Base-by-base conservation (phyloP, 352 stramenopile genomes). In the Globisporangium paroecandrum region DNA sequence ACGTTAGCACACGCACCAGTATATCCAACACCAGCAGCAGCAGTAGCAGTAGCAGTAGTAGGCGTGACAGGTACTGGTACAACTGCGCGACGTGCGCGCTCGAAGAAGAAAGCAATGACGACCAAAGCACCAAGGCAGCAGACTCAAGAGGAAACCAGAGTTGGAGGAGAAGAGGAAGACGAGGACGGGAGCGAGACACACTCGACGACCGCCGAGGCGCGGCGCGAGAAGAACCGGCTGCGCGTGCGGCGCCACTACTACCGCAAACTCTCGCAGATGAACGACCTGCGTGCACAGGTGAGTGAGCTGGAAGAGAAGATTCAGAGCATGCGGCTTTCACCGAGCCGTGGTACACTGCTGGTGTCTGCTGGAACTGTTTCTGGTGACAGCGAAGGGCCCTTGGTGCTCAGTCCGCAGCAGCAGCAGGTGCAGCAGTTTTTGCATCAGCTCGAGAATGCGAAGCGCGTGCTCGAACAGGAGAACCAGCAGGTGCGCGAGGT, bases 211-310 rank as follows among this genome's bases (percentile, higher is more conserved):
- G 58, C 58, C 15, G 66, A 71, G 25, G 47, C 55, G 49, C 66
- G 59, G 1, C 59, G 66, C 6, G 66, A 71, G 55, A 66, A 68
- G 59, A 71, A 71, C 43, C 66, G 66, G 24, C 46, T 71, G 43
- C 66, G 66, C 51, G 66, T 71, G n/a, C 66, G 66, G 27, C 66
- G 66, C 7, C 66, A 71, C 38, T 71, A 71, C 59, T 67, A 71
- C 38, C 66, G 66, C 49, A 71, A 71, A 15, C 53, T 67, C 20
- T 53, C 55, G 54, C 66, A 67, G 25, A 71, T 71, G 66, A 71
- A 71, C 27, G 60, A 67, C 38, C 43, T 71, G 53, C 66, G 66
- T 15, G 51, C 59, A 2, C 66, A 71, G 27, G 61, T 68, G 58
- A 67, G 53, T 9, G 66, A 62, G 43, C 53, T 71, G n/a, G 66